Conservation (phyloP, 352 stramenopile species). For the Phytophthora constricta region DNA sequence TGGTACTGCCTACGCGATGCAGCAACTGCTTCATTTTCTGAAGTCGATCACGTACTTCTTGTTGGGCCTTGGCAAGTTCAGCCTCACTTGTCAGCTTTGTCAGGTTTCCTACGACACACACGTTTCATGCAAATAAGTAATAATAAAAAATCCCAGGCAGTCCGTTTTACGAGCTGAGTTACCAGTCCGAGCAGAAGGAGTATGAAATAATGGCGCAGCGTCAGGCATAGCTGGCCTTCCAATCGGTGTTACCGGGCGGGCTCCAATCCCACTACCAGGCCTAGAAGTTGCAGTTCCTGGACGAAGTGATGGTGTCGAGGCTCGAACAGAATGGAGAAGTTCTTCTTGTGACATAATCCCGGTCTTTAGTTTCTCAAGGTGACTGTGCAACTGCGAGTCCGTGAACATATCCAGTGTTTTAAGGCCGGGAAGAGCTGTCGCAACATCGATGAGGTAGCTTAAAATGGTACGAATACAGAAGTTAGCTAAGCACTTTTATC, state of each 20-base stretch:
- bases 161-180: slow-evolving; percentile 3
- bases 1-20: slow-evolving; percentile 36
- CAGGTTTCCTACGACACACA: slow-evolving; percentile 40
- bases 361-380: slow-evolving; percentile 52
- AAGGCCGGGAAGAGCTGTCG: slow-evolving; percentile 49
- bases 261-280: slow-evolving; percentile 34
- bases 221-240: slow-evolving; percentile 44
- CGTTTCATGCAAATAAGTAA: neutral
- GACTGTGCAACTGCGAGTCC: slow-evolving; percentile 51
- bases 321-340: slow-evolving; percentile 34
- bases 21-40: slow-evolving; percentile 69
- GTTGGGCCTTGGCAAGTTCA: slow-evolving; percentile 60
- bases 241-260: slow-evolving; percentile 37
- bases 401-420: slow-evolving; percentile 71
- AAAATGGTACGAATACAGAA: neutral
- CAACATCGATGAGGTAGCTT: slow-evolving; percentile 68
- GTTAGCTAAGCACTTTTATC: neutral
- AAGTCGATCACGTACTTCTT: slow-evolving; percentile 56
- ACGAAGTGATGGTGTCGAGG: slow-evolving; percentile 46
- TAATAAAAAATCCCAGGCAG: neutral
- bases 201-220: slow-evolving; percentile 55
- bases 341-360: slow-evolving; percentile 46
- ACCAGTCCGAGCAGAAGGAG: slow-evolving; percentile 56
- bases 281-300: slow-evolving; percentile 38
- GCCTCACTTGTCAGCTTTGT: slow-evolving; percentile 50